A percentile compares a stretch with the other conserved stretches of the same genome.
These are phyloP conservation scores for Lentinula guzmanii DNA, from an alignment of 768 basidiomycete species.

Conservation along the genomic window DNA sequence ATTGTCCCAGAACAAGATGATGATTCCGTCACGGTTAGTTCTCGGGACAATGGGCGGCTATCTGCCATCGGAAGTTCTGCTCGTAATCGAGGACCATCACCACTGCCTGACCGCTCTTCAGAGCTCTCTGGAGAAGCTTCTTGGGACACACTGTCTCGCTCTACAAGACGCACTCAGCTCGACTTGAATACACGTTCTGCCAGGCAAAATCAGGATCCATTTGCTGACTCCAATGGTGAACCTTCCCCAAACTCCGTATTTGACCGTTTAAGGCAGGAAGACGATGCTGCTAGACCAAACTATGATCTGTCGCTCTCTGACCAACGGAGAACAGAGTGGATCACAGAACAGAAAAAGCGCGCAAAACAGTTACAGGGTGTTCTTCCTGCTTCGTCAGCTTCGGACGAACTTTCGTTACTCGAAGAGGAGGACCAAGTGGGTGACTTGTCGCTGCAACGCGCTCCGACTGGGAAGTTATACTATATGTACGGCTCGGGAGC, in stretches of 20 bases:
- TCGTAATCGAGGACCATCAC: not conserved
- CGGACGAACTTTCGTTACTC: conserved; percentile 37
- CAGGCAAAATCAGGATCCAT: conserved; percentile 15
- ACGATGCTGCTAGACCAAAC: conserved; percentile 34
- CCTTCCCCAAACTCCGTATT: conserved; percentile 39
- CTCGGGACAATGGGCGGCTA: conserved; percentile 40
- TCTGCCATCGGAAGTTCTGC: not conserved
- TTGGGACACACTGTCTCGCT: conserved; percentile 13
- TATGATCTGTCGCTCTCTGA: conserved; percentile 40
- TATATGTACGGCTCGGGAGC: conserved; percentile 56
- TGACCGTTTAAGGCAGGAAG: conserved; percentile 51
- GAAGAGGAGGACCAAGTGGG: conserved; percentile 36
- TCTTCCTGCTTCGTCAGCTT: conserved; percentile 51
- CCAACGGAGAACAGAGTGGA: conserved; percentile 74
- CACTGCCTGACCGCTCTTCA: conserved; percentile 3
- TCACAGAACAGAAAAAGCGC: conserved; percentile 74
- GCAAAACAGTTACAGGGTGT: conserved; percentile 54
- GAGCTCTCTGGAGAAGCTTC: conserved; percentile 12
- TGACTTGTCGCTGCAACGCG: conserved; percentile 61
- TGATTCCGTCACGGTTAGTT: conserved; percentile 72
- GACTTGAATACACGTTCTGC: conserved; percentile 7
- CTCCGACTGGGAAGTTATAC: conserved; percentile 67
- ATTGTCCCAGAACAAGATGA: conserved; percentile 51
- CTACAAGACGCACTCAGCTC: not conserved
- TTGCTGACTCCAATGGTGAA: conserved; percentile 21